These are phyloP conservation scores for Closterium sp. DNA, from an alignment of 139 green algal genomes.

Conservation along the genomic window DNA sequence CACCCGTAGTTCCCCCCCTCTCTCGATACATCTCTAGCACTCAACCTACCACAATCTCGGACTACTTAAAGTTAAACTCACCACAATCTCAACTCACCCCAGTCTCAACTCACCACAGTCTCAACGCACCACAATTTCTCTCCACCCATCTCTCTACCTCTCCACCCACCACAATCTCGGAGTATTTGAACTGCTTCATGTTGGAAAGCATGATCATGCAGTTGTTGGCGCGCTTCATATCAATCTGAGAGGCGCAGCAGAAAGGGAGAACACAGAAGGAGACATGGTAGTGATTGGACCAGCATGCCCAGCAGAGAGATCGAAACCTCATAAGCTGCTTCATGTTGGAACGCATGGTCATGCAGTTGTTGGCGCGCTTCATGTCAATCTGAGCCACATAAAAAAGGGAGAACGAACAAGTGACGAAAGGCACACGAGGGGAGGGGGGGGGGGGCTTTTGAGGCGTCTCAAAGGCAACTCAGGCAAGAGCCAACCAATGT, in stretches of 20 bases:
- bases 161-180: slow-evolving; percentile 17
- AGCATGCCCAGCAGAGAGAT: no score
- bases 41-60: neutral
- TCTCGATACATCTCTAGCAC: no score
- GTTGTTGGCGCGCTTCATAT: slow-evolving; percentile 51
- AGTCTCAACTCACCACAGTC: slow-evolving; percentile 14
- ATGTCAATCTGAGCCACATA: slow-evolving; percentile 35
- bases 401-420: no score
- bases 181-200: slow-evolving; percentile 35
- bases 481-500: no score
- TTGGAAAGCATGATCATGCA: slow-evolving; percentile 51
- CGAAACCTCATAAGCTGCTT: no score
- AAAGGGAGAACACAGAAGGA: neutral
- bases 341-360: slow-evolving; percentile 47
- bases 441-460: no score
- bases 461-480: no score
- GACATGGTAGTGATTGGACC: no score
- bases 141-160: no score
- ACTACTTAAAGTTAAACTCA: no score
- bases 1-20: no score
- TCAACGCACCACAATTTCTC: neutral
- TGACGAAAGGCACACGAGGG: no score
- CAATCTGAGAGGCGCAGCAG: slow-evolving; percentile 14
- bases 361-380: slow-evolving; percentile 48
- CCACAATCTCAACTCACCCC: neutral